phyloP scores from a whole-genome alignment of 495 filamentous ascomycete genomes.

The Penicillium ochrochloron region DNA sequence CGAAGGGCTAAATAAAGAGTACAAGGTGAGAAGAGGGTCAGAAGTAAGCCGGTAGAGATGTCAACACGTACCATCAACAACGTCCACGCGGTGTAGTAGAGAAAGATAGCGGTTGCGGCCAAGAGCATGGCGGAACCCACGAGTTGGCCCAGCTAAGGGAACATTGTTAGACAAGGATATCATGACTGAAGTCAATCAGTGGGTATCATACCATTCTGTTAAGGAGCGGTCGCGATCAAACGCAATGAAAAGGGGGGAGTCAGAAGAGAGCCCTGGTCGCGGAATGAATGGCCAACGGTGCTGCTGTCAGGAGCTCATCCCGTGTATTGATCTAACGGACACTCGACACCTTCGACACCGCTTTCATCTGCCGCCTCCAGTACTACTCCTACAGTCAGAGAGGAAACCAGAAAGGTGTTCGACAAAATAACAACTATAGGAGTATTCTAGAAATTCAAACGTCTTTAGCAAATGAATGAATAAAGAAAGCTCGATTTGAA shows the following conservation, averaged over 20 bases:
- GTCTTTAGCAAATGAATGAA: too few relatives aligned
- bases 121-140: conserved; percentile 98
- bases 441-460: too few relatives aligned
- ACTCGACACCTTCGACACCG: conserved; percentile 1
- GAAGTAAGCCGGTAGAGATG: neutral
- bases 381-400: neutral
- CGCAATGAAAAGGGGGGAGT: conserved; percentile 6
- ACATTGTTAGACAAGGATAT: conserved; percentile 7
- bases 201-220: conserved; percentile 33
- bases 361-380: neutral
- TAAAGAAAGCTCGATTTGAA: neutral
- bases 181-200: neutral
- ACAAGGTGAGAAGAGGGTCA: conserved; percentile 14
- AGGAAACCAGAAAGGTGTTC: too few relatives aligned
- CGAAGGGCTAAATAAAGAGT: conserved; percentile 75
- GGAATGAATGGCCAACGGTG: conserved; percentile 15
- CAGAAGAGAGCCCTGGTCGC: conserved; percentile 6
- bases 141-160: conserved; percentile 83
- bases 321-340: conserved; percentile 6
- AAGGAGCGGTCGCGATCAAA: conserved; percentile 19
- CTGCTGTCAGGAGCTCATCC: conserved; percentile 22
- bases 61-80: conserved; percentile 78
- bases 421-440: too few relatives aligned
- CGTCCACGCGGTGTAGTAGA: conserved; percentile 99
- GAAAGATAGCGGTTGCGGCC: conserved; percentile 91